Evolutionary conservation across 1,139 yeast species (phyloP), one percentile per base, ranked within the genome.

Genomic region (Blastobotrys serpentis): DNA sequence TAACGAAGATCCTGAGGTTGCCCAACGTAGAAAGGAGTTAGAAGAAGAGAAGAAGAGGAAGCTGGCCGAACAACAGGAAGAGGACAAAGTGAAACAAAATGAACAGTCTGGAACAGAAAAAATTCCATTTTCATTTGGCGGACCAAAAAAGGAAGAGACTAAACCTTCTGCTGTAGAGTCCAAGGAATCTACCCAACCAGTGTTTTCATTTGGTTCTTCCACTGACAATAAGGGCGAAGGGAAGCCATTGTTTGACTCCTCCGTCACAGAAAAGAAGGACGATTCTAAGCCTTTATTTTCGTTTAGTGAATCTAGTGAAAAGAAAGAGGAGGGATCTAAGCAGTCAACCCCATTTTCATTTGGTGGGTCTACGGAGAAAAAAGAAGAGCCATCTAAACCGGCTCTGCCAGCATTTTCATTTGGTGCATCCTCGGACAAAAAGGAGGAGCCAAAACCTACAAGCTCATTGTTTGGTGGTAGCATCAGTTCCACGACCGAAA

Each of bases 191-290:
- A 51, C 51, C 7, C 52, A 53, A 39, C 43, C 47, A 8, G 26
- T 26, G 2, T 57, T 65, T 41, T 56, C 67, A 1, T 64, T 68
- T 50, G 44, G 44, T 10, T n/a, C n/a, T n/a, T n/a, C n/a, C n/a
- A n/a, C n/a, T n/a, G n/a, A n/a, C n/a, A n/a, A n/a, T n/a, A n/a
- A n/a, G n/a, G n/a, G n/a, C n/a, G n/a, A n/a, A n/a, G n/a, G n/a
- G n/a, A n/a, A n/a, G n/a, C 40, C 40, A 36, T 36, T 18, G 40
- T 40, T 40, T 34, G n/a, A 16, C 14, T 39, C 22, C 22, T 29
- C 7, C n/a, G 21, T 14, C n/a, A 5, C 5, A 18, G 16, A 43
- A 33, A 16, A 43, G 14, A 13, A 32, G 32, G 46, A 43, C 14
- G 41, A 13, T 7, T 13, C 41, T 18, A 25, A 26, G 43, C 17